A percentile compares a stretch with the other conserved stretches of the same genome.
These are phyloP conservation scores for Pseudocercospora vitis DNA, from an alignment of 2,329 filamentous ascomycete species.

Conservation along the genomic window DNA sequence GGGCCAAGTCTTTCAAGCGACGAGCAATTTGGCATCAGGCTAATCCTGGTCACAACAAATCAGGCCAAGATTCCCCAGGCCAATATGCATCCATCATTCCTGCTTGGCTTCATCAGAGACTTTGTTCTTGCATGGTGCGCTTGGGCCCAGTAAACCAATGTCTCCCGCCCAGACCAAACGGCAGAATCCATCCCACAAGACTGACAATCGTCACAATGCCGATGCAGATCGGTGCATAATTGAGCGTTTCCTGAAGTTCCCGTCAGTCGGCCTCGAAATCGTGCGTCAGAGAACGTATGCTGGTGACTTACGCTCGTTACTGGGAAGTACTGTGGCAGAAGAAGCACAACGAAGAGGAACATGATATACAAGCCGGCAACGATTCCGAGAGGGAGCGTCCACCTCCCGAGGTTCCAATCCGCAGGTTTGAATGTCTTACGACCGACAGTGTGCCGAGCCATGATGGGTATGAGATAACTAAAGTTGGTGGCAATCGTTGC, in stretches of 20 bases:
- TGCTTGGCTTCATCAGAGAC: background rate
- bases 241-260: conserved; percentile 35
- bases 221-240: conserved; percentile 45
- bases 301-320: conserved; percentile 35
- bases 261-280: too few species aligned
- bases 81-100: too few species aligned
- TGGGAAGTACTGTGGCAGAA: conserved; percentile 44
- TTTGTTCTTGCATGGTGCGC: conserved; percentile 37
- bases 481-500: conserved; percentile 44
- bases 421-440: conserved; percentile 39
- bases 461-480: conserved; percentile 43
- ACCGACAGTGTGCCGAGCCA: conserved; percentile 43
- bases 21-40: background rate
- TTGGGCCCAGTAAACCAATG: conserved; percentile 43
- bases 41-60: background rate
- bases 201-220: conserved; percentile 41
- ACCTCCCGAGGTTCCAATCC: conserved; percentile 39
- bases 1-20: background rate
- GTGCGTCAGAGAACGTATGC: too few species aligned
- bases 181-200: conserved; percentile 41
- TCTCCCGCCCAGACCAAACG: conserved; percentile 37
- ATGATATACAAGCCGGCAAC: conserved; percentile 39
- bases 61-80: background rate
- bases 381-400: conserved; percentile 31
- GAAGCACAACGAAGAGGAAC: conserved; percentile 41